Evolutionary conservation across 495 filamentous ascomycete genomes (phyloP).

Genomic region (Pyronema omphalodes): DNA sequence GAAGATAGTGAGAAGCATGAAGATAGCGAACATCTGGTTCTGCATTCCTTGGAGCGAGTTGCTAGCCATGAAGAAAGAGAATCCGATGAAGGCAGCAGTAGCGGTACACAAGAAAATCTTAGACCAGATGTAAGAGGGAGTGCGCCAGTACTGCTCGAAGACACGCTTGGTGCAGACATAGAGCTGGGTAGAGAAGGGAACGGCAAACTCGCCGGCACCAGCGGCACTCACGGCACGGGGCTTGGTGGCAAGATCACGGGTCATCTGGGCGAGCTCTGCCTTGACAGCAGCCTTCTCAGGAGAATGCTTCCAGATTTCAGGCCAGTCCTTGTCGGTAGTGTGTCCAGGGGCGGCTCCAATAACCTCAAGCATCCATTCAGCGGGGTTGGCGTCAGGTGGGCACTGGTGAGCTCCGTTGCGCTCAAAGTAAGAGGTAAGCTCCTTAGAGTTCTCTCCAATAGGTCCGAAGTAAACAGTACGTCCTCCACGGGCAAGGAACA

Average conservation of each 20-base stretch:
- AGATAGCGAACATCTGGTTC: conserved; percentile 75
- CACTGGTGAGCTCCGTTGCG: conserved; percentile 56
- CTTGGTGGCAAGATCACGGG: conserved; percentile 37
- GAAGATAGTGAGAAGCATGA: conserved; percentile 64
- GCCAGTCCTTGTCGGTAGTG: conserved; percentile 62
- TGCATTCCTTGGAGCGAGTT: conserved; percentile 61
- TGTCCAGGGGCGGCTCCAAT: conserved; percentile 35
- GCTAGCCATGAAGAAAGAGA: conserved; percentile 61
- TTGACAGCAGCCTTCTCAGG: conserved; percentile 50
- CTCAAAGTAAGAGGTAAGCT: conserved; percentile 63
- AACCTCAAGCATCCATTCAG: conserved; percentile 92
- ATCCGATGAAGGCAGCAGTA: conserved; percentile 63
- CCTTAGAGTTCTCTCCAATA: conserved; percentile 61
- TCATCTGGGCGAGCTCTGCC: conserved; percentile 49
- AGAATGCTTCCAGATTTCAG: conserved; percentile 57
- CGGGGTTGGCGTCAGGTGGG: conserved; percentile 55
- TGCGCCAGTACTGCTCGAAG: conserved; percentile 83
- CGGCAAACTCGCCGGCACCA: conserved; percentile 33
- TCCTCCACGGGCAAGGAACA: conserved; percentile 68
- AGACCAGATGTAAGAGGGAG: conserved; percentile 69
- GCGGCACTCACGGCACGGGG: conserved; percentile 22
- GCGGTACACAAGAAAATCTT: conserved; percentile 39
- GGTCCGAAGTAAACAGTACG: conserved; percentile 82
- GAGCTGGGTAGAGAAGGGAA: conserved; percentile 37
- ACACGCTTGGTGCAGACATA: conserved; percentile 40